These are phyloP conservation scores for Globisporangium rhizosaccharum DNA, from an alignment of 352 stramenopile species.

Conservation along the genomic window DNA sequence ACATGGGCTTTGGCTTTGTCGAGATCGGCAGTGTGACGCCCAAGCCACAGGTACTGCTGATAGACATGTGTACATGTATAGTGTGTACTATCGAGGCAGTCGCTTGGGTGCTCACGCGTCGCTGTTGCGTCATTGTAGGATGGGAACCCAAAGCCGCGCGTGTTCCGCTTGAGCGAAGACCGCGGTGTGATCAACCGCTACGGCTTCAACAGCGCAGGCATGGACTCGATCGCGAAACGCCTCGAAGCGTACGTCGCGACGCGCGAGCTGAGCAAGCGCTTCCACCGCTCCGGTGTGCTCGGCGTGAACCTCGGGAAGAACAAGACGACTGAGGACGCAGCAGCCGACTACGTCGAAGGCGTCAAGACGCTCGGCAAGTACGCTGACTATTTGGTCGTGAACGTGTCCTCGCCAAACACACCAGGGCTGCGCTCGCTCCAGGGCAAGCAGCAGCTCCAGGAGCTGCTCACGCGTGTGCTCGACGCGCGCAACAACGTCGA, in stretches of 20 bases:
- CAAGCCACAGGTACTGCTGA: slow-evolving; percentile 64
- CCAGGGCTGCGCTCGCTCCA: slow-evolving; percentile 80
- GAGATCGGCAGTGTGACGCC: slow-evolving; percentile 96
- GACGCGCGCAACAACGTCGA: slow-evolving; percentile 62
- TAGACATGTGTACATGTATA: not conserved
- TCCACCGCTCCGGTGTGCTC: slow-evolving; percentile 79
- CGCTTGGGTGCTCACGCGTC: not conserved
- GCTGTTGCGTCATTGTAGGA: slow-evolving; percentile 12
- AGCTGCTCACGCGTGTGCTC: slow-evolving; percentile 67
- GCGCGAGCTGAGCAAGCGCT: slow-evolving; percentile 22
- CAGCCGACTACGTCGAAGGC: slow-evolving; percentile 87
- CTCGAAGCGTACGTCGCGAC: slow-evolving; percentile 55
- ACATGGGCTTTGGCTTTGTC: slow-evolving; percentile 93
- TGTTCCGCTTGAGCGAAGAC: slow-evolving; percentile 95
- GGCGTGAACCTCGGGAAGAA: slow-evolving; percentile 99
- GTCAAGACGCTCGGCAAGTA: slow-evolving; percentile 90
- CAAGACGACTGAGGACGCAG: slow-evolving; percentile 85
- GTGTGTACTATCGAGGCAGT: not conserved
- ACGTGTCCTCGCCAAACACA: slow-evolving; percentile 97
- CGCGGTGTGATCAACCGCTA: slow-evolving; percentile 97
- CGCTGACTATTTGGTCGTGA: slow-evolving; percentile 98
- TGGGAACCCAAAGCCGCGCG: slow-evolving; percentile 94
- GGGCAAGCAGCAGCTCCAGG: slow-evolving; percentile 75
- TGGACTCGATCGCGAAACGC: slow-evolving; percentile 69
- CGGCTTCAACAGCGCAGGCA: slow-evolving; percentile 96